Evolutionary conservation across 2,329 filamentous ascomycete genomes (phyloP), one percentile per base, ranked within the genome.

Genomic region (Xylaria sp.): DNA sequence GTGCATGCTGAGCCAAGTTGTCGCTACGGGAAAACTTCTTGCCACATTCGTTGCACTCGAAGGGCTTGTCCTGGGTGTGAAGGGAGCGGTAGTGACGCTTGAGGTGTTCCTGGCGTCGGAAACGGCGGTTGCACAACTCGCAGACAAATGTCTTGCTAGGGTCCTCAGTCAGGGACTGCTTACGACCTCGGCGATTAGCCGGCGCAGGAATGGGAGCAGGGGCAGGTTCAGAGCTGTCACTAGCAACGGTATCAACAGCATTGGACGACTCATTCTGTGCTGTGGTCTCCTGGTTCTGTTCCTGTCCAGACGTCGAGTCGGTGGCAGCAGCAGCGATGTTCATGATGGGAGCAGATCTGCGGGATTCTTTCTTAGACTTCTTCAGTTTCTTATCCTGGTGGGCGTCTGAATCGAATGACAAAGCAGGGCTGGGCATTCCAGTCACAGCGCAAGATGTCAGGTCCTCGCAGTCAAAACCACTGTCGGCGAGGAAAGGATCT

Each of bases 11-110:
- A 27, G 94, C 93, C 18, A 99, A 88, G 85, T 99, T 99, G 84
- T 99, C 96, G 75, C 93, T 97, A 76, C 96, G 92, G 23, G 95
- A 98, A 84, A 98, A 99, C 86, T 97, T 98, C 91, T 99, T 99
- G 76, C 96, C 95, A 78, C 96, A 99, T 84, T 99, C 95, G 73
- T 90, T 89, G 86, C 96, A 99, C 84, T 97, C 93, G 77, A 98
- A 99, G 5, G 96, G 96, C 90, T 98, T 99, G 80, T 98, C 96
- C 79, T 97, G 92, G 1, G 96, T 99, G 86, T 99, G 96, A 57
- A 99, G 93, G 67, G 96, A 98, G 75, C 96, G 91, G 86, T 97
- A 97, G 86, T 99, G 96, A 71, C 96, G 93, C 90, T 99, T 99
- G 69, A 99, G 89, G 79, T 99, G 96, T 82, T 99, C 96, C 83